These are phyloP conservation scores for Solanum ahanhuiri DNA, from an alignment of 257 asterid species.

Conservation along the genomic window DNA sequence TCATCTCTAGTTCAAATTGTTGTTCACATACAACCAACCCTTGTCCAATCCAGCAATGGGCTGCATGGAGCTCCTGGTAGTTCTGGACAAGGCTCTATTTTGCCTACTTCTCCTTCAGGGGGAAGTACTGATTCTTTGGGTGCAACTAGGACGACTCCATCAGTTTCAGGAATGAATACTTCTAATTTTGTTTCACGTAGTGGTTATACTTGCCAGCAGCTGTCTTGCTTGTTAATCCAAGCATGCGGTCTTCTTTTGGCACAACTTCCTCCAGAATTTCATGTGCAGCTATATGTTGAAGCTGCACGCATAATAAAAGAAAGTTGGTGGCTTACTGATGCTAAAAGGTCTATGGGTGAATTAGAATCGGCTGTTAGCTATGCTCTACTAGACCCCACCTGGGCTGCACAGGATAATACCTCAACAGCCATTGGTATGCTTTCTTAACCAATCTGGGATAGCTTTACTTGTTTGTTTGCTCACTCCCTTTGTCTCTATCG, in stretches of 20 bases:
- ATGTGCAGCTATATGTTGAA: slow-evolving; percentile 67
- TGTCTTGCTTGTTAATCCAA: slow-evolving; percentile 92
- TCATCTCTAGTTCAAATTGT: slow-evolving; percentile 90
- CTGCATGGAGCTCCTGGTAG: slow-evolving; percentile 38
- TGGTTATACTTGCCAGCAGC: slow-evolving; percentile 91
- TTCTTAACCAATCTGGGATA: background rate
- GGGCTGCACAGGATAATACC: slow-evolving; percentile 99
- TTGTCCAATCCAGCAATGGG: slow-evolving; percentile 84
- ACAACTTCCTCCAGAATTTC: slow-evolving; percentile 94
- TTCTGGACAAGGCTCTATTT: slow-evolving; percentile 58
- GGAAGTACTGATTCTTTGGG: slow-evolving; percentile 92
- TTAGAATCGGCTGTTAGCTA: slow-evolving; percentile 90
- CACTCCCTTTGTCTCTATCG: background rate
- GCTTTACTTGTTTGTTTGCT: background rate
- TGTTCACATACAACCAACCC: slow-evolving; percentile 90
- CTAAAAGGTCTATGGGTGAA: slow-evolving; percentile 70
- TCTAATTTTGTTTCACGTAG: slow-evolving; percentile 84
- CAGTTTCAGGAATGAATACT: slow-evolving; percentile 52
- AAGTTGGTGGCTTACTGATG: slow-evolving; percentile 95
- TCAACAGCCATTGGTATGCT: slow-evolving; percentile 89
- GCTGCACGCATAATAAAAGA: slow-evolving; percentile 89
- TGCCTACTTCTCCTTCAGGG: slow-evolving; percentile 98
- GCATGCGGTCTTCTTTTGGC: slow-evolving; percentile 95
- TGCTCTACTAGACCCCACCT: slow-evolving; percentile 89
- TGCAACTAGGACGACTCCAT: slow-evolving; percentile 48